A percentile compares a stretch with the other conserved stretches of the same genome.
phyloP scores from a whole-genome alignment of 495 filamentous ascomycete genomes.

The Penicillium turbatum region DNA sequence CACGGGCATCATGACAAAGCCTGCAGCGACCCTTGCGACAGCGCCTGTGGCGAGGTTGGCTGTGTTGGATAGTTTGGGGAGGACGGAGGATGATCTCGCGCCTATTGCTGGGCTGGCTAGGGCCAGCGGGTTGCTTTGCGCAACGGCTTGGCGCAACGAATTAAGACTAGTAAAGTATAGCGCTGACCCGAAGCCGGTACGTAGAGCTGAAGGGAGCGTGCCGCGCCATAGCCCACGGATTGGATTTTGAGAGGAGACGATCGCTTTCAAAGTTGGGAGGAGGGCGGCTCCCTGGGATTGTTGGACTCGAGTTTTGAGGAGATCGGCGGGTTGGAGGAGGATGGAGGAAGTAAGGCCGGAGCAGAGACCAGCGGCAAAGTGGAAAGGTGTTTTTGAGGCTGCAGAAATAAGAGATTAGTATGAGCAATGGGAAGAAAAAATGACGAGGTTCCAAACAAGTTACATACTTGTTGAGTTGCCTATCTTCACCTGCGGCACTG shows the following conservation, averaged over 20 bases:
- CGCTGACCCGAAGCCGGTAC: constrained; percentile 87
- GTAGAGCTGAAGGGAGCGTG: constrained; percentile 83
- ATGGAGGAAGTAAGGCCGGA: constrained; percentile 84
- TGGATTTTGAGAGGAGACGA: constrained; percentile 56
- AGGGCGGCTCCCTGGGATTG: constrained; percentile 59
- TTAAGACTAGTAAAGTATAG: constrained; percentile 93
- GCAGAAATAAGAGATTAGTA: not conserved
- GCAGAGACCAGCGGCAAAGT: constrained; percentile 83
- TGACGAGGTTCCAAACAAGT: not conserved
- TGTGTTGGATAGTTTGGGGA: constrained; percentile 79
- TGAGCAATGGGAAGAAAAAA: constrained; percentile 2
- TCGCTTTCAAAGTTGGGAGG: constrained; percentile 62
- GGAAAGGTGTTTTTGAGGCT: constrained; percentile 58
- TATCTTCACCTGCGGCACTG: constrained; percentile 33
- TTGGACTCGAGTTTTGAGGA: constrained; percentile 93
- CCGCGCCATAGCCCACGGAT: constrained; percentile 87
- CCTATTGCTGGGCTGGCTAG: constrained; percentile 18
- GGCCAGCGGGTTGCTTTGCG: constrained; percentile 34
- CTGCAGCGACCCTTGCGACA: constrained; percentile 74
- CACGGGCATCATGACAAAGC: constrained; percentile 91
- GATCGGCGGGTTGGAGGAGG: constrained; percentile 91
- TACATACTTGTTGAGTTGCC: constrained; percentile 31
- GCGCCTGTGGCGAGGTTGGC: constrained; percentile 85
- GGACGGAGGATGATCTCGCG: constrained; percentile 58
- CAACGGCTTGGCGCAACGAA: constrained; percentile 66